Evolutionary conservation across 495 filamentous ascomycete species (phyloP).

Genomic region (Aspergillus carlsbadensis): DNA sequence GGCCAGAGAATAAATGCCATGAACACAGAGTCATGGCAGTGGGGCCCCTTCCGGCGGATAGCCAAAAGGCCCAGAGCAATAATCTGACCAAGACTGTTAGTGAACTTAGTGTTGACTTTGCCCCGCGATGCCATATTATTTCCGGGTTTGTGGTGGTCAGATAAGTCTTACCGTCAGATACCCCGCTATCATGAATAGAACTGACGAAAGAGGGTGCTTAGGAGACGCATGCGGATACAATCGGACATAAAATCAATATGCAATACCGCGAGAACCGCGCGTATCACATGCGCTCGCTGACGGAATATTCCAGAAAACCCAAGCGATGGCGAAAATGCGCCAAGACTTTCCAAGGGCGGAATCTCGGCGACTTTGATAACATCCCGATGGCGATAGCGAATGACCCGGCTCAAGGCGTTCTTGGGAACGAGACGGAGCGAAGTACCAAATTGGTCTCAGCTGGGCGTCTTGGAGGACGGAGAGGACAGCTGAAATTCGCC

Average conservation of each 20-base stretch:
- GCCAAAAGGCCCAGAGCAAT: too few species aligned
- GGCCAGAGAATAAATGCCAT: background rate
- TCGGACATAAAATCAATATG: conserved; percentile 22
- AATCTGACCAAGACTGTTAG: background rate
- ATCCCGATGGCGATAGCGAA: conserved; percentile 27
- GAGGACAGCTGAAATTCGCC: background rate
- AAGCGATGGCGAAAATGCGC: conserved; percentile 33
- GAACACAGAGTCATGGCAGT: background rate
- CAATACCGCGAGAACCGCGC: conserved; percentile 36
- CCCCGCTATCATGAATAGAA: background rate
- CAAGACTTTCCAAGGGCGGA: conserved; percentile 37
- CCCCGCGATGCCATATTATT: background rate
- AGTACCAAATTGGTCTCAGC: conserved; percentile 5
- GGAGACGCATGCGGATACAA: background rate
- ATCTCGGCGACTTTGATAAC: conserved; percentile 30
- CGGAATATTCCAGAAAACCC: conserved; percentile 32
- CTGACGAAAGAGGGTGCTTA: background rate
- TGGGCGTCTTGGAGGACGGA: conserved; percentile 1
- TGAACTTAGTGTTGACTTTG: background rate
- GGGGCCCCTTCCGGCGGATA: background rate
- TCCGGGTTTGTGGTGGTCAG: background rate
- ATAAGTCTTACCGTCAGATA: background rate
- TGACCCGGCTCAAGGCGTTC: conserved; percentile 27
- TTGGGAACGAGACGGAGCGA: background rate
- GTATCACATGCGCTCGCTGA: conserved; percentile 35